Base-by-base conservation (phyloP, 2,329 filamentous ascomycete genomes). In the Corynespora cassiicola region DNA sequence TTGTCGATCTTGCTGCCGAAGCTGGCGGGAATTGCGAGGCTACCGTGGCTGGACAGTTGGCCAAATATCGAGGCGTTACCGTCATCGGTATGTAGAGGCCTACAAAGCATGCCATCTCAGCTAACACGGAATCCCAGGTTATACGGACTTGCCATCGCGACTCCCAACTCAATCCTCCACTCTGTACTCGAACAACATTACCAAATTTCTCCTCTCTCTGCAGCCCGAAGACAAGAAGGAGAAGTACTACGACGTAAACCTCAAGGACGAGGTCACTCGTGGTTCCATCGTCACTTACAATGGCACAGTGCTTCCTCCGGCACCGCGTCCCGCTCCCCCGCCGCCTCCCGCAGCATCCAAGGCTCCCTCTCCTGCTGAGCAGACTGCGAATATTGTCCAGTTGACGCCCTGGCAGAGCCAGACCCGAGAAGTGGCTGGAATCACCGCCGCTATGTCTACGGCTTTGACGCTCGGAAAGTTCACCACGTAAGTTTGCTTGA, bases 101-200 rank as follows among this genome's bases (percentile, higher is more conserved):
- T n/a, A 6, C 21, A 26, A 4, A 6, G 3, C 8, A 29, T 33
- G 39, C 7, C 9, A 21, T 12, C 4, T n/a, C 11, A 83, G 81
- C 40, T 61, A 28, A 60, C 14, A 9, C 4, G 3, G 0, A 20
- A 5, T 10, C 3, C n/a, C 15, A 68, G 65, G 87, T 21, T 95
- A 95, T 66, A 95, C 90, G 27, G 90, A 96, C 68, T 77, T 95
- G 18, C 90, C 90, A 1, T 95, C 90, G 20, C 81, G 90, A 29
- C 77, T 96, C 2, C 89, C 90, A 0, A 95, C 90, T 0, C 90
- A 96, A 66, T 89, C 90, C 0, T 95, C 90, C 0, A 95, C 88
- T 0, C 73, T 96, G 14, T 96, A 95, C 69, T 94, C 88, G 2
- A 96, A 95, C 77, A 96, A 96, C 62, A 91, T 95, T 56, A 90